Evolutionary conservation across 1,284 basidiomycete species (phyloP), one percentile per base, ranked within the genome.

Genomic region (Anthracocystis panici-leucophaei): DNA sequence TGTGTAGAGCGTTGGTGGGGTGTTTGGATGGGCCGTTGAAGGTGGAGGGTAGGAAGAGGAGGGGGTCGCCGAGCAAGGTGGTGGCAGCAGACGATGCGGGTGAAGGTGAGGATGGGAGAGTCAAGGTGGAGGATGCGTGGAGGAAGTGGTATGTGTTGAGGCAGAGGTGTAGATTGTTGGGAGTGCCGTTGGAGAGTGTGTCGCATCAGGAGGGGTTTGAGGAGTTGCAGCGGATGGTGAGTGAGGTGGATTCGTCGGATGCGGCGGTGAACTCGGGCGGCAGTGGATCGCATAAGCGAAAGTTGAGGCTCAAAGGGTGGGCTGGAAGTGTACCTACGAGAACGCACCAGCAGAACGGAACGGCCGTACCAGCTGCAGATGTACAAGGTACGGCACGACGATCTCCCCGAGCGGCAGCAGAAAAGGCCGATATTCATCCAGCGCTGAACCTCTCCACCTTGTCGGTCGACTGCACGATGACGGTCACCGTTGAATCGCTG

Each of bases 1-100:
- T 97, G 49, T 87, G 97, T 20, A 90, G 94, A 29, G 93, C 94
- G 85, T 90, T 97, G 80, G 88, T 91, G 88, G 89, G 81, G 35
- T 88, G 86, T 9, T 84, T 86, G 16, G 70, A 77, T 40, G 70
- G 66, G 9, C 61, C 59, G 25, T 27, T 58, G 10, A 50, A n/a
- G 12, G 41, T 12, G 35, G 12, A 25, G 14, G 29, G 29, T 12
- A 54, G 55, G 29, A 55, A 63, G 18, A 52, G 55, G 6, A 45
- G 56, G n/a, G 21, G 33, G 4, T 71, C 68, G 11, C 60, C 64
- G 16, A 53, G 64, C 7, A 27, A 45, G 3, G 55, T 23, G 16
- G 49, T 49, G 3, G 23, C 21, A 2, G 23, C 21, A 2, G 48
- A 10, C n/a, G 48, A 20, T 5, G 20, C 12, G 8, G n/a, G 14